These are phyloP conservation scores for Saxophila tyrrhenica DNA, from an alignment of 495 filamentous ascomycete species.

Conservation along the genomic window DNA sequence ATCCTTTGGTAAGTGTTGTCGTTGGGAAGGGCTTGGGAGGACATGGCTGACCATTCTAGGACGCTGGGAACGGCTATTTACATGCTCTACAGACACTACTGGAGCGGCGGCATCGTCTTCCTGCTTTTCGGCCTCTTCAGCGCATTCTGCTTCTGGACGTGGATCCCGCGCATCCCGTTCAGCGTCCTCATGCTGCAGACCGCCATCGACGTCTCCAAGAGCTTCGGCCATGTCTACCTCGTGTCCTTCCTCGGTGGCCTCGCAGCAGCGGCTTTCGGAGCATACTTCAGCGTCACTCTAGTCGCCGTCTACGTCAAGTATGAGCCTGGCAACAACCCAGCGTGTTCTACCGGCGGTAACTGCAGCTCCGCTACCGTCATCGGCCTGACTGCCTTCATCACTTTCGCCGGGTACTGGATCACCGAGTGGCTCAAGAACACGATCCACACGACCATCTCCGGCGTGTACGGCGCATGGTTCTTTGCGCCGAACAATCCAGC, in stretches of 20 bases:
- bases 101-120: slow-evolving; percentile 75
- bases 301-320: slow-evolving; percentile 70
- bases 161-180: slow-evolving; percentile 82
- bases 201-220: slow-evolving; percentile 72
- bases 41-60: too few relatives aligned
- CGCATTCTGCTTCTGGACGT: slow-evolving; percentile 67
- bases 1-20: slow-evolving; percentile 39
- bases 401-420: slow-evolving; percentile 87
- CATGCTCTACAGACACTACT: slow-evolving; percentile 56
- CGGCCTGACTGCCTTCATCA: slow-evolving; percentile 73
- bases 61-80: slow-evolving; percentile 49
- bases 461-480: slow-evolving; percentile 90
- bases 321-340: slow-evolving; percentile 55
- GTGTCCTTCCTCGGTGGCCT: slow-evolving; percentile 73
- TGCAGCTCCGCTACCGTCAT: slow-evolving; percentile 69
- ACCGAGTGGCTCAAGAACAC: slow-evolving; percentile 87
- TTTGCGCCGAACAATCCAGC: slow-evolving; percentile 66
- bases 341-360: slow-evolving; percentile 51
- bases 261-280: slow-evolving; percentile 56
- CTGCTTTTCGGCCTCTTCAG: slow-evolving; percentile 70
- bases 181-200: slow-evolving; percentile 82
- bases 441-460: slow-evolving; percentile 75
- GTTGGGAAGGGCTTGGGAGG: too few relatives aligned
- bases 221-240: slow-evolving; percentile 73
- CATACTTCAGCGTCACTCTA: slow-evolving; percentile 49